Evolutionary conservation across 164 flowering plant species (phyloP), one percentile per base, ranked within the genome.

Genomic region (Litsea cubeba): DNA sequence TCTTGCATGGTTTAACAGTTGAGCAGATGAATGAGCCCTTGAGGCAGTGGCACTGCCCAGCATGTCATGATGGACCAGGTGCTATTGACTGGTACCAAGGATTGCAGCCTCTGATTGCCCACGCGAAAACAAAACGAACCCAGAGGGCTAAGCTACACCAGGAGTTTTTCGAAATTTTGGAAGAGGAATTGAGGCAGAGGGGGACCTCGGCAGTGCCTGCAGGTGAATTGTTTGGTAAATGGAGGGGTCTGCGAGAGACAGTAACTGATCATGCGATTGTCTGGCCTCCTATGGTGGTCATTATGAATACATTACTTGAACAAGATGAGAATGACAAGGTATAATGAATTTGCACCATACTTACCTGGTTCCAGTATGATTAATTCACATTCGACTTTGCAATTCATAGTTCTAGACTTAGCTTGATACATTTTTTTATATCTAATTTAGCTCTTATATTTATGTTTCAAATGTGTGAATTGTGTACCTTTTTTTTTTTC

Each of bases 11-110:
- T 0, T 75, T 95, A 77, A 79, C 78, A 2, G 62, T 85, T 54
- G 91, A 88, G 5, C 80, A 89, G 72, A 80, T 93, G 7, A 84
- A 79, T 86, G 95, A 93, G 10, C 80, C 91, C 3, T 83, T 63
- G 40, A 87, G 95, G 79, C 92, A 89, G 85, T 93, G 98, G 98
- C 99, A 95, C 69, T 93, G 99, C 76, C 96, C 98, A 1, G 95
- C 99, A 22, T 95, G 99, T 79, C 87, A 87, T 79, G 86, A 88
- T 75, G 98, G 97, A 15, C 96, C 96, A 18, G 99, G 99, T 78
- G 88, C 97, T 14, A 92, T 95, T 81, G 96, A 93, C 67, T 93
- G 99, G 98, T 95, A 86, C 75, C 75, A 75, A 65, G 97, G 97
- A 50, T 82, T 95, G 75, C 97, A 88, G 81, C 93, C 99, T 1